phyloP scores from a whole-genome alignment of 108 stramenopile species.

The Epipyxis sp. region DNA sequence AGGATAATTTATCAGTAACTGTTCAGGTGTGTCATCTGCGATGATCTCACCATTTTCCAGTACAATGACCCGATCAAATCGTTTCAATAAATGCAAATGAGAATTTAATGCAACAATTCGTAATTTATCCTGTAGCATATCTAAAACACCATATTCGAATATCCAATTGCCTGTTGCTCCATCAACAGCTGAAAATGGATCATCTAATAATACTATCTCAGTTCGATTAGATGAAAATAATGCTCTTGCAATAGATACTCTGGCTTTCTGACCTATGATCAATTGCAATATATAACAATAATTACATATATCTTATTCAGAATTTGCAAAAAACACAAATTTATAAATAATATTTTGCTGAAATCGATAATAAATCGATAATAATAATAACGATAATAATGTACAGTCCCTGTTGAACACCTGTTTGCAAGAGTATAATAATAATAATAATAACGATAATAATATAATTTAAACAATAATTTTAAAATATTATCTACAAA shows the following conservation, averaged over 20 bases:
- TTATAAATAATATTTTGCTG: no score
- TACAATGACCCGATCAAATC: slow-evolving; percentile 23
- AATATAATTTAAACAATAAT: no score
- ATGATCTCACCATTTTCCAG: slow-evolving; percentile 12
- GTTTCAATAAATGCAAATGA: slow-evolving; percentile 25
- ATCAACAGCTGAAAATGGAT: slow-evolving; percentile 30
- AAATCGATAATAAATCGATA: no score
- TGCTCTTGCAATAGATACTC: slow-evolving; percentile 5
- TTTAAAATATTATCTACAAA: no score
- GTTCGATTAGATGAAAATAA: neutral
- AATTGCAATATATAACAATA: no score
- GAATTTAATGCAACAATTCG: slow-evolving; percentile 26
- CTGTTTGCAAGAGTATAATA: no score
- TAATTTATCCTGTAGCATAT: neutral
- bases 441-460: no score
- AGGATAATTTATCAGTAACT: neutral
- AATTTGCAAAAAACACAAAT: no score
- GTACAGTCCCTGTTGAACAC: no score
- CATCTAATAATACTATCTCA: slow-evolving; percentile 11
- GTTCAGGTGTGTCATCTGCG: neutral
- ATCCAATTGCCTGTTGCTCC: slow-evolving; percentile 18
- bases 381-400: no score
- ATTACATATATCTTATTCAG: no score
- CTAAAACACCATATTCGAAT: slow-evolving; percentile 16
- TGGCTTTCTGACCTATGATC: slow-evolving; percentile 26